Base-by-base conservation (phyloP, 2,329 filamentous ascomycete genomes). In the Xylariaceae sp. region DNA sequence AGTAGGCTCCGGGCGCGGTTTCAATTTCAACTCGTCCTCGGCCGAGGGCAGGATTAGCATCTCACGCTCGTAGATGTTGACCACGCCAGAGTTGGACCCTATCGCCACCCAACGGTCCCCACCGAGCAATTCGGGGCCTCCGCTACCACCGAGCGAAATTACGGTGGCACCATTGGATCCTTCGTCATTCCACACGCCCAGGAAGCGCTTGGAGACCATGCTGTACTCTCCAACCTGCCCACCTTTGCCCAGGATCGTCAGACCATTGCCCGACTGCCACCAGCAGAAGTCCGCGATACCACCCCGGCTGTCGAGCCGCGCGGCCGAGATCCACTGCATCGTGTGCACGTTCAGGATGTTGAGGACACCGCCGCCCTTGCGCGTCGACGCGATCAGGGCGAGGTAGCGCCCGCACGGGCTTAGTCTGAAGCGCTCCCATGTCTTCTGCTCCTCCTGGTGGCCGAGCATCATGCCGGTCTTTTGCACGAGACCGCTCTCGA, bases 151-250 rank as follows among this genome's bases (percentile, higher is more conserved):
- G 2, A 97, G 81, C 2, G 86, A 84, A 56, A 99, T 78, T 15
- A 90, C 88, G 0, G 92, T 96, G 10, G 88, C 92, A 56, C 89
- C 92, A 13, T 95, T 86, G 37, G 88, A 90, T 61, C 94, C 94
- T 68, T 96, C 91, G 69, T 99, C 94, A 53, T 85, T 82, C 94
- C 94, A 99, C 56, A 92, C 78, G 2, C 86, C 90, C 1, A 96
- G 71, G 55, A 96, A 89, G 9, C 86, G 82, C 59, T 82, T 82
- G 23, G 83, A 76, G 18, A 79, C 78, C 60, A 95, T 79, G 70
- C 86, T 88, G 83, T 90, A 99, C 77, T 99, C 94, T 56, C 90
- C 92, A 5, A 97, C 83, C 70, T 96, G 90, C 23, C 94, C 94
- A 66, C 89, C 91, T 73, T 88, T 92, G 61, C 90, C 92, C 1